A percentile compares a stretch with the other conserved stretches of the same genome.
These are phyloP conservation scores for Fusarium zealandicum DNA, from an alignment of 2,329 filamentous ascomycete genomes.

Conservation along the genomic window DNA sequence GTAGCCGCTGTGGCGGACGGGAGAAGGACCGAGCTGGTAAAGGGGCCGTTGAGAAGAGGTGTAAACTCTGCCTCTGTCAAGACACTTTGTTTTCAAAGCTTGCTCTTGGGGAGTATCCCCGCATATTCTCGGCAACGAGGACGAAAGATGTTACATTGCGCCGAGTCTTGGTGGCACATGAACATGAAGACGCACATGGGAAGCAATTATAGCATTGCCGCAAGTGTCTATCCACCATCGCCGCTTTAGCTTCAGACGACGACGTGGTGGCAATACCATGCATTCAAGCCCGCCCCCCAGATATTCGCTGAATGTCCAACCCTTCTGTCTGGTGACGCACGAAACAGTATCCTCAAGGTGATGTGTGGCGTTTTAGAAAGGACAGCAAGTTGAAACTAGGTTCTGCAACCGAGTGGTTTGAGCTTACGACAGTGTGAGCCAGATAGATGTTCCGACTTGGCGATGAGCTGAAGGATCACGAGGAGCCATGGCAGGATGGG, in stretches of 20 bases:
- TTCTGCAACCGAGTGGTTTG: not conserved
- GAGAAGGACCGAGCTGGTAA: constrained; percentile 24
- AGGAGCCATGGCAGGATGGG: not conserved
- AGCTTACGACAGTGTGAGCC: not conserved
- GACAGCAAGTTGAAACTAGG: not conserved
- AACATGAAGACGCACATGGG: constrained; percentile 9
- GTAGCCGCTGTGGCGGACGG: constrained; percentile 13
- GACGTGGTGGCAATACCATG: constrained; percentile 1
- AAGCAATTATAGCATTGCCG: constrained; percentile 14
- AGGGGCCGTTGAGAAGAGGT: constrained; percentile 7
- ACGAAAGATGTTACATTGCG: constrained; percentile 1
- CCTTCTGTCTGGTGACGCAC: not conserved
- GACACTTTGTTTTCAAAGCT: constrained; percentile 16
- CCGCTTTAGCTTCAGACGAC: constrained; percentile 13
- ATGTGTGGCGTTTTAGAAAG: not conserved
- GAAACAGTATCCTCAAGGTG: not conserved
- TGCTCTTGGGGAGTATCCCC: constrained; percentile 9
- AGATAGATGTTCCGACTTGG: not conserved
- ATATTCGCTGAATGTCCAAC: not conserved
- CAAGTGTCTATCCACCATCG: not conserved
- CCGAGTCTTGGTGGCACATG: constrained; percentile 22
- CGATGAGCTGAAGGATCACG: not conserved
- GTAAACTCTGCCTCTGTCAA: constrained; percentile 10
- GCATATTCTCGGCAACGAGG: constrained; percentile 4
- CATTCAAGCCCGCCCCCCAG: not conserved